Percentiles rank a stretch among this genome's conserved stretches.
phyloP scores from a whole-genome alignment of 78 protist species.

The Chrysochromulina tobinii region DNA sequence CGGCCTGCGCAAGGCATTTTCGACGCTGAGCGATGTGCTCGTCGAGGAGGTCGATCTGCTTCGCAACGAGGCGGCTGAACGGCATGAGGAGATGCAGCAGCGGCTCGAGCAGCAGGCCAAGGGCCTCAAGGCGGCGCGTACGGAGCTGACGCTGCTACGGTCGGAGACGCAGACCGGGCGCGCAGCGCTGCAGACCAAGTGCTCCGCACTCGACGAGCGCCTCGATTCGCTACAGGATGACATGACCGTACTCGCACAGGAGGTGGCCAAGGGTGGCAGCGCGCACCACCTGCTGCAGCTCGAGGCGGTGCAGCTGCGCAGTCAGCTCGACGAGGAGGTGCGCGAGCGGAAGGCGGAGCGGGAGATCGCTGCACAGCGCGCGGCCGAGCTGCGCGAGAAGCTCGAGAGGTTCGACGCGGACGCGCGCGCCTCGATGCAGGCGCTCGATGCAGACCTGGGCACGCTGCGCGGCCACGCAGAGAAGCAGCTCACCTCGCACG shows the following conservation, averaged over 20 bases:
- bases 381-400: no score
- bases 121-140: background rate
- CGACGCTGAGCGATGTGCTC: conserved; percentile 11
- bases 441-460: no score
- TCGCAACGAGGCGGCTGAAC: background rate
- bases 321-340: background rate
- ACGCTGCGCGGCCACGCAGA: background rate
- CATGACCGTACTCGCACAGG: background rate
- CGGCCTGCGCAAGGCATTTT: background rate
- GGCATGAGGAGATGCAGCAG: background rate
- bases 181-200: no score
- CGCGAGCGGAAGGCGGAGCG: background rate
- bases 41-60: background rate
- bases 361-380: no score
- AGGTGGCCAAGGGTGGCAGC: background rate
- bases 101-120: background rate
- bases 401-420: no score
- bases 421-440: no score
- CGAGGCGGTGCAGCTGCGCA: background rate
- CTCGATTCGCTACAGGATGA: background rate
- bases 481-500: background rate
- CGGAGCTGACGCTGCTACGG: background rate
- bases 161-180: background rate
- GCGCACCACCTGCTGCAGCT: background rate
- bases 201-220: background rate